Percentiles rank a stretch among this genome's conserved stretches.
Conservation (phyloP, 2,329 filamentous ascomycete species). For the Xylaria sp. region DNA sequence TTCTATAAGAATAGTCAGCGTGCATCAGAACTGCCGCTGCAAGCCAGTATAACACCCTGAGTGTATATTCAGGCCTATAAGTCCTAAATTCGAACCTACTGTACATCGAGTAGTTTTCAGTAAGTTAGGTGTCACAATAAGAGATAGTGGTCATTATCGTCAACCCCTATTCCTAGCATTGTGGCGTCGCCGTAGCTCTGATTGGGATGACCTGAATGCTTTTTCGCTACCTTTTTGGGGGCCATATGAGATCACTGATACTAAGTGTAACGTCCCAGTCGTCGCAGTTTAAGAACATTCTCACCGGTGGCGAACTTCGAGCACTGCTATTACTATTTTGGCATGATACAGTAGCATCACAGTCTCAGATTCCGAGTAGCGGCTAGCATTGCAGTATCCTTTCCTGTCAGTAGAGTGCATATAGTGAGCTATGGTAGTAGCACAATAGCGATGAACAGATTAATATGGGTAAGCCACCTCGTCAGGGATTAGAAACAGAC, state of each 20-base stretch:
- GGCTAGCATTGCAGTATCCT: not conserved
- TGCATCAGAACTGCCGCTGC: no score
- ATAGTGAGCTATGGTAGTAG: not conserved
- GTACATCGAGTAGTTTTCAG: no score
- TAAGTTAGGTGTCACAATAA: not conserved
- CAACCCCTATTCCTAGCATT: not conserved
- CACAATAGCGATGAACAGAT: not conserved
- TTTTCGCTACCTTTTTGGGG: not conserved
- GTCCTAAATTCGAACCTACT: no score
- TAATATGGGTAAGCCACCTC: not conserved
- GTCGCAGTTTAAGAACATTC: not conserved
- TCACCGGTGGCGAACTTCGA: not conserved
- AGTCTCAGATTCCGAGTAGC: not conserved
- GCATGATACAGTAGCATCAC: not conserved
- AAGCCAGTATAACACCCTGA: no score
- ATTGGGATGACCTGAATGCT: not conserved
- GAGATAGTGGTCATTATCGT: not conserved
- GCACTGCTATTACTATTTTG: not conserved
- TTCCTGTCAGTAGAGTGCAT: not conserved
- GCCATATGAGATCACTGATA: not conserved
- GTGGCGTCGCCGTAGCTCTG: not conserved
- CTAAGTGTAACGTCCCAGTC: not conserved
- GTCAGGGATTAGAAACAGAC: not conserved
- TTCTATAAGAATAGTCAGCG: no score
- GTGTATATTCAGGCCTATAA: no score